phyloP scores from a whole-genome alignment of 306 rosid species.

The Hylodesmum podocarpum region DNA sequence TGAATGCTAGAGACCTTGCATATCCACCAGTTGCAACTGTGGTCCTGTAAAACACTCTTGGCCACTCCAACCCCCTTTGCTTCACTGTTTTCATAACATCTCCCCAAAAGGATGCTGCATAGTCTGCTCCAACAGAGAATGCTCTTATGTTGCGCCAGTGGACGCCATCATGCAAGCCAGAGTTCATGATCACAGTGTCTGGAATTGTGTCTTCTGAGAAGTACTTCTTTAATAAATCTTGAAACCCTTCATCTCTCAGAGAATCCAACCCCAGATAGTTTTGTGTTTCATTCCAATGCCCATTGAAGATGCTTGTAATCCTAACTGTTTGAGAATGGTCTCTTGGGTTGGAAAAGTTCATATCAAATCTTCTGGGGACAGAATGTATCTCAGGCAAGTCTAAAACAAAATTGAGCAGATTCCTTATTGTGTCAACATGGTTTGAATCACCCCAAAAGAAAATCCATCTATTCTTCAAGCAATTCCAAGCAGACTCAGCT shows the following conservation, averaged over 20 bases:
- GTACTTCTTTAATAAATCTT: constrained; percentile 54
- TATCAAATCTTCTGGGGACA: constrained; percentile 84
- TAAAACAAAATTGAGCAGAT: constrained; percentile 74
- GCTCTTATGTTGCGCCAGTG: constrained; percentile 67
- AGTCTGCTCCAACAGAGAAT: constrained; percentile 65
- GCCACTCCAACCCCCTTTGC: constrained; percentile 63
- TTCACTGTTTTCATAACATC: constrained; percentile 57
- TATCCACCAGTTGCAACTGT: constrained; percentile 93
- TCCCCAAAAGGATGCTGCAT: constrained; percentile 86
- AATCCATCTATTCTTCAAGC: constrained; percentile 78
- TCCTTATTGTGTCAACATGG: constrained; percentile 90
- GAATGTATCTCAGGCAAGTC: constrained; percentile 68
- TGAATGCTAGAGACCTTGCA: constrained; percentile 76
- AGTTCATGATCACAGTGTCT: constrained; percentile 83
- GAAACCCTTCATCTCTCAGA: constrained; percentile 69
- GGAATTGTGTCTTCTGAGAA: constrained; percentile 75
- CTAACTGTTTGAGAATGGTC: constrained; percentile 70
- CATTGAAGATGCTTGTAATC: constrained; percentile 93
- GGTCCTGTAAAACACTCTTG: constrained; percentile 70
- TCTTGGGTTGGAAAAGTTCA: constrained; percentile 78
- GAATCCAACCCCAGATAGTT: constrained; percentile 90
- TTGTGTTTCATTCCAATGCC: constrained; percentile 92
- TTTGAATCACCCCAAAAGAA: constrained; percentile 99
- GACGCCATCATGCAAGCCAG: constrained; percentile 92
- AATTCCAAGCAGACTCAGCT: constrained; percentile 86